Percentiles rank a stretch among this genome's conserved stretches.
Conservation (phyloP, 495 filamentous ascomycete species). For the Penicillium dipodomyicola region DNA sequence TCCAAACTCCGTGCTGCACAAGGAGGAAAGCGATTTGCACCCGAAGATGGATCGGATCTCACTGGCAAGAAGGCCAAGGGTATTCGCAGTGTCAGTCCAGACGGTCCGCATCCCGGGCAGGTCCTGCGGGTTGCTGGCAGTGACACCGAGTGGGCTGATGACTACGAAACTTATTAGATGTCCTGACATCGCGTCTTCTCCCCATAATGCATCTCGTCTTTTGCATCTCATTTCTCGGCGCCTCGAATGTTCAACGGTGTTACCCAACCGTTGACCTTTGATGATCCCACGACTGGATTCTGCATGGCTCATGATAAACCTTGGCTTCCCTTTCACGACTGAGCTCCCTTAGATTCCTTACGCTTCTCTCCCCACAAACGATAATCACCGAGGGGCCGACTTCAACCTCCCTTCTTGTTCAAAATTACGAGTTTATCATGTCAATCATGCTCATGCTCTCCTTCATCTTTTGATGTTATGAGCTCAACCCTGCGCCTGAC, state of each 20-base stretch:
- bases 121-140: slow-evolving; percentile 46
- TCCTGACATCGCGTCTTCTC: background rate
- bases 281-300: slow-evolving; percentile 30
- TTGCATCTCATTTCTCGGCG: slow-evolving; percentile 15
- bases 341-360: slow-evolving; percentile 19
- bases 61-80: slow-evolving; percentile 54
- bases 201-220: slow-evolving; percentile 5
- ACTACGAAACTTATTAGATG: slow-evolving; percentile 45
- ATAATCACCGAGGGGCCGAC: slow-evolving; percentile 9
- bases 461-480: slow-evolving; percentile 27
- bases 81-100: slow-evolving; percentile 49
- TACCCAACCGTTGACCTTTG: slow-evolving; percentile 23
- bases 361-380: slow-evolving; percentile 12
- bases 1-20: slow-evolving; percentile 67
- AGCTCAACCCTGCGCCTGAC: slow-evolving; percentile 17
- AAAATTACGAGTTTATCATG: slow-evolving; percentile 32
- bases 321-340: slow-evolving; percentile 24
- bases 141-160: slow-evolving; percentile 52
- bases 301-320: slow-evolving; percentile 25
- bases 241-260: slow-evolving; percentile 20
- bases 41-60: slow-evolving; percentile 53
- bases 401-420: slow-evolving; percentile 23
- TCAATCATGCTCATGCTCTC: slow-evolving; percentile 27
- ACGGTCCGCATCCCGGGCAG: slow-evolving; percentile 39
- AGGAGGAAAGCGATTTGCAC: slow-evolving; percentile 57